These are phyloP conservation scores for Malus domestica DNA, from an alignment of 306 rosid species.

Conservation along the genomic window DNA sequence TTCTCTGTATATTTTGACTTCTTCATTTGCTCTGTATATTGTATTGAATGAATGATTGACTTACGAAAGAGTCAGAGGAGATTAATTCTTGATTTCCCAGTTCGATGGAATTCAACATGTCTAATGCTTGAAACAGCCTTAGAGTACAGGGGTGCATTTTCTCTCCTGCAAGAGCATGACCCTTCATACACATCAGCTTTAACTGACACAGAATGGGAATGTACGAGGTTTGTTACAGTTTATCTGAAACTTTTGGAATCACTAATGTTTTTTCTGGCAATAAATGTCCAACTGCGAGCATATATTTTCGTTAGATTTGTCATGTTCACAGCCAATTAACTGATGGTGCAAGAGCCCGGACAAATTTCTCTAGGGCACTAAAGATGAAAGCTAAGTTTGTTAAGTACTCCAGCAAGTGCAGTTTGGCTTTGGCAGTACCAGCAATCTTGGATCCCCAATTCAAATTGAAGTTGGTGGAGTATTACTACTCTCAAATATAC, in stretches of 20 bases:
- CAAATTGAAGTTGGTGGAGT: conserved; percentile 66
- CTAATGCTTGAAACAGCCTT: too few relatives aligned
- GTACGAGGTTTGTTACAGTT: conserved; percentile 44
- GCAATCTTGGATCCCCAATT: conserved; percentile 88
- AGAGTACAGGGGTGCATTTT: conserved; percentile 2
- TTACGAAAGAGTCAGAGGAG: conserved; percentile 22
- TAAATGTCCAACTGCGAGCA: conserved; percentile 27
- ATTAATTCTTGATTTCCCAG: conserved; percentile 42
- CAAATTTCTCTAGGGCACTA: conserved; percentile 50
- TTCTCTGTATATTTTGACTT: too few relatives aligned
- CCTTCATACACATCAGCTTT: conserved; percentile 44
- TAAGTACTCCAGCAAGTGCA: conserved; percentile 87
- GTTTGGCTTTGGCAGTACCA: conserved; percentile 73
- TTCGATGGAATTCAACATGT: too few relatives aligned
- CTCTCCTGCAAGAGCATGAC: conserved; percentile 62
- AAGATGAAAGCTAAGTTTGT: conserved; percentile 79
- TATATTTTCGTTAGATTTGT: too few relatives aligned
- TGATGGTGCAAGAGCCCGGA: conserved; percentile 80
- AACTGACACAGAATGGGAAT: conserved; percentile 76
- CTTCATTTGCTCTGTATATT: too few relatives aligned
- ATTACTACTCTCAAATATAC: too few relatives aligned
- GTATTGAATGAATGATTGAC: too few relatives aligned
- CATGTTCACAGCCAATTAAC: neutral
- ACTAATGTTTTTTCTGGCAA: conserved; percentile 34
- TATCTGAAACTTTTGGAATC: conserved; percentile 66